A percentile compares a stretch with the other conserved stretches of the same genome.
Evolutionary conservation across 805 yeast genomes (phyloP).

Genomic region (Sugiyamaella boreocaroliniensis): DNA sequence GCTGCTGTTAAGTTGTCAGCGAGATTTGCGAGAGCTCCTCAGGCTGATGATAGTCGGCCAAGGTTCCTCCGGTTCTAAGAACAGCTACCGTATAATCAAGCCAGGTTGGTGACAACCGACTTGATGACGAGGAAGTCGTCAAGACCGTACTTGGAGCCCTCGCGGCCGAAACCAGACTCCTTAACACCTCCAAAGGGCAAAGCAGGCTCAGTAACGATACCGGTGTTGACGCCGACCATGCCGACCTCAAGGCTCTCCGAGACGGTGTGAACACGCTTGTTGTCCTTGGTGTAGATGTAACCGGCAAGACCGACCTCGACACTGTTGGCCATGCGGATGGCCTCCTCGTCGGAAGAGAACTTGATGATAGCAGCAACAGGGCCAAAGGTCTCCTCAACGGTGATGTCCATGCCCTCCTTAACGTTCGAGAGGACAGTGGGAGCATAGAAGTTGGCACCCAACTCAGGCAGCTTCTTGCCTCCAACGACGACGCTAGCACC

Average conservation of each 20-base stretch:
- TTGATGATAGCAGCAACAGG: conserved; percentile 70
- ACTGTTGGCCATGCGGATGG: conserved; percentile 52
- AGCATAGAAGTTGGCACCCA: conserved; percentile 64
- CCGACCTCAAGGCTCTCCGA: conserved; percentile 68
- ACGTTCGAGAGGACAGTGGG: conserved; percentile 62
- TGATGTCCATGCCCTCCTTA: conserved; percentile 49
- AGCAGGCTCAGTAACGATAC: conserved; percentile 54
- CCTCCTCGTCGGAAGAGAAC: conserved; percentile 62
- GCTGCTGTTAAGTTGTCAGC: too few species aligned
- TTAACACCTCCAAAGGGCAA: conserved; percentile 62
- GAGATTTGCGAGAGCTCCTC: too few species aligned
- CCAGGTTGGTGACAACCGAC: conserved; percentile 40
- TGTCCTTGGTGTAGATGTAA: conserved; percentile 57
- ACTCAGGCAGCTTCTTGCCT: conserved; percentile 46
- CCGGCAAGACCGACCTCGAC: conserved; percentile 73
- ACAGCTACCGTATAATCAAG: not conserved
- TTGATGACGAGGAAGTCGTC: conserved; percentile 67
- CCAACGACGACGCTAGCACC: conserved; percentile 61
- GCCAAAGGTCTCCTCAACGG: conserved; percentile 72
- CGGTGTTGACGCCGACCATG: conserved; percentile 78
- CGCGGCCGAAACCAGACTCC: conserved; percentile 75
- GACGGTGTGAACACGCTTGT: conserved; percentile 48
- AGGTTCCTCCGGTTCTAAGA: too few species aligned
- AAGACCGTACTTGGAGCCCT: conserved; percentile 68
- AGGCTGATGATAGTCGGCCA: too few species aligned